Conservation (phyloP, 1,284 basidiomycete genomes). For the Cryptococcus sp. region DNA sequence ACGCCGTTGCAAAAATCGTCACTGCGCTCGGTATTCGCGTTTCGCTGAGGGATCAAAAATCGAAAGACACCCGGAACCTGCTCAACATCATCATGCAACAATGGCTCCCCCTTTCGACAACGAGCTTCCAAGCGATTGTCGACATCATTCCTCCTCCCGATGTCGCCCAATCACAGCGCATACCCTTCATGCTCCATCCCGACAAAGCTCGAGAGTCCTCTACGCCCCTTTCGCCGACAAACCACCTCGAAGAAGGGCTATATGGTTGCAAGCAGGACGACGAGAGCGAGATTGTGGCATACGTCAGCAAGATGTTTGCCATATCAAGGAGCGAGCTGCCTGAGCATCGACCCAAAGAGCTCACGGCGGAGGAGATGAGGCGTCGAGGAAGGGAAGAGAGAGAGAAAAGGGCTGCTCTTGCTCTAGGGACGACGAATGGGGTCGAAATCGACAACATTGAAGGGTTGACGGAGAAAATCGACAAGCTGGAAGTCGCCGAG, state of each 20-base stretch:
- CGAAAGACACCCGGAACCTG: constrained; percentile 81
- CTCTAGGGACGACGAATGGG: constrained; percentile 19
- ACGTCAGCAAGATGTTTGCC: constrained; percentile 99
- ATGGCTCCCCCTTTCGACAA: constrained; percentile 92
- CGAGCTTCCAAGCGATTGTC: constrained; percentile 86
- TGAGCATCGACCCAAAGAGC: constrained; percentile 67
- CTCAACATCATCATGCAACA: constrained; percentile 85
- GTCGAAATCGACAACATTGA: constrained; percentile 18
- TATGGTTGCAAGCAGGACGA: constrained; percentile 64
- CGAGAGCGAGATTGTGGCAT: constrained; percentile 66
- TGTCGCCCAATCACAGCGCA: constrained; percentile 71
- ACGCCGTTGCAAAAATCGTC: constrained; percentile 87
- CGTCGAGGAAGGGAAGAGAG: constrained; percentile 61
- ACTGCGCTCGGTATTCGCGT: constrained; percentile 77
- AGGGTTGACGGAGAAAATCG: constrained; percentile 19
- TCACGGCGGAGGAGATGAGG: constrained; percentile 85
- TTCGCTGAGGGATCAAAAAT: constrained; percentile 79
- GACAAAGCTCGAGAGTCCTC: constrained; percentile 49
- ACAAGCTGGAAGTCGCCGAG: constrained; percentile 10
- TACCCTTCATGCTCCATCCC: constrained; percentile 92
- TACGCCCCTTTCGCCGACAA: constrained; percentile 54
- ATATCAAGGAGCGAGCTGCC: constrained; percentile 74
- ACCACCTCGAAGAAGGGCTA: constrained; percentile 74
- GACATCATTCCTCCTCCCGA: constrained; percentile 86
- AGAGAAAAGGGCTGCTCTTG: constrained; percentile 50